Conservation (phyloP, 495 filamentous ascomycete genomes). For the Corynascus novoguineensis region DNA sequence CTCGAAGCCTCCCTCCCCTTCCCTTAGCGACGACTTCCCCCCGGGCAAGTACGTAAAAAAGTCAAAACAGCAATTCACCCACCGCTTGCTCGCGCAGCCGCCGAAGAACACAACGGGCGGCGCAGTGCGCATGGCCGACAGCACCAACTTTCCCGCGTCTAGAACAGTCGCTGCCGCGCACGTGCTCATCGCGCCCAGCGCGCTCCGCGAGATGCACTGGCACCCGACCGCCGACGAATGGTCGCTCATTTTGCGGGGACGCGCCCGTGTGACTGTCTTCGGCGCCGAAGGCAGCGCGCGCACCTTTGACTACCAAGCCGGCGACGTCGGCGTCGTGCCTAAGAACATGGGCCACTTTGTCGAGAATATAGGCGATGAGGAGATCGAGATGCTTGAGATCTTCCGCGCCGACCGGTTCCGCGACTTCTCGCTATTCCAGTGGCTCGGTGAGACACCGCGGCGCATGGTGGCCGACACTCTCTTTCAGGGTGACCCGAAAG, state of each 20-base stretch:
- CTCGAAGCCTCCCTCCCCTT: slow-evolving; percentile 43
- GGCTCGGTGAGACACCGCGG: slow-evolving; percentile 61
- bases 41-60: slow-evolving; percentile 48
- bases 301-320: slow-evolving; percentile 44
- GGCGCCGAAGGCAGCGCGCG: slow-evolving; percentile 43
- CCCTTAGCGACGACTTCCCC: slow-evolving; percentile 41
- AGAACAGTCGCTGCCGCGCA: slow-evolving; percentile 61
- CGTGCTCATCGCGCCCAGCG: slow-evolving; percentile 51
- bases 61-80: slow-evolving; percentile 55
- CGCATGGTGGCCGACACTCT: slow-evolving; percentile 57
- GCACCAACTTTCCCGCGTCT: slow-evolving; percentile 60
- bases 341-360: slow-evolving; percentile 59
- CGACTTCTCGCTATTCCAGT: slow-evolving; percentile 63
- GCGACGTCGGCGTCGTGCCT: slow-evolving; percentile 58
- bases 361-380: slow-evolving; percentile 57
- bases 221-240: slow-evolving; percentile 55
- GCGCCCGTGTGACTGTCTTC: slow-evolving; percentile 50
- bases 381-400: slow-evolving; percentile 56
- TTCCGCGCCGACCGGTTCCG: slow-evolving; percentile 54
- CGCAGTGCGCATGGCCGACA: slow-evolving; percentile 57
- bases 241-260: slow-evolving; percentile 49
- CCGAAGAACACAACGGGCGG: slow-evolving; percentile 52
- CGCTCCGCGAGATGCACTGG: slow-evolving; percentile 57
- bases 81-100: slow-evolving; percentile 55
- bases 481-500: slow-evolving; percentile 50